Percentiles rank a stretch among this genome's conserved stretches.
phyloP scores from a whole-genome alignment of 495 filamentous ascomycete genomes.

The Talaromyces ruber region DNA sequence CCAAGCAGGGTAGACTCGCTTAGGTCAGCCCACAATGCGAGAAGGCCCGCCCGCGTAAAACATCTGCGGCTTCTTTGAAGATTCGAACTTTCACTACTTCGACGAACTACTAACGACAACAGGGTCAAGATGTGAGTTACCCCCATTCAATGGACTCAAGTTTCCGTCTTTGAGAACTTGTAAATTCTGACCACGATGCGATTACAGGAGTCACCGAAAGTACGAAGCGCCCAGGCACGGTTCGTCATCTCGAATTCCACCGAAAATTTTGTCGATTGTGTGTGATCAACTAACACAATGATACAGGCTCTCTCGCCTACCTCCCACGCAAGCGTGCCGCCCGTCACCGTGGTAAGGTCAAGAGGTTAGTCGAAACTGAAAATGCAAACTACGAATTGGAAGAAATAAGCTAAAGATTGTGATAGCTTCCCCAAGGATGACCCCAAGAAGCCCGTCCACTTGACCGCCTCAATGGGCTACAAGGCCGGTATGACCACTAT shows the following conservation, averaged over 20 bases:
- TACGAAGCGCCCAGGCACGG: slow-evolving; percentile 96
- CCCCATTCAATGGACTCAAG: not conserved
- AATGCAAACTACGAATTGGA: slow-evolving; percentile 3
- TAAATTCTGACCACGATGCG: slow-evolving; percentile 23
- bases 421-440: slow-evolving; percentile 98
- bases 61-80: slow-evolving; percentile 29
- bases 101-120: slow-evolving; percentile 46
- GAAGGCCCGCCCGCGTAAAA: slow-evolving; percentile 30
- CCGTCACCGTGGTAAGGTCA: slow-evolving; percentile 95
- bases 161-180: not conserved
- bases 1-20: slow-evolving; percentile 22
- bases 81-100: slow-evolving; percentile 37
- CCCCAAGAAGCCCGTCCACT: slow-evolving; percentile 97
- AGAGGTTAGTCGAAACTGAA: slow-evolving; percentile 58
- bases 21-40: slow-evolving; percentile 40
- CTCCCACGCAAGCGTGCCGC: slow-evolving; percentile 94
- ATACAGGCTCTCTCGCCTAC: slow-evolving; percentile 75
- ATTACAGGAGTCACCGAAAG: slow-evolving; percentile 60
- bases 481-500: slow-evolving; percentile 99
- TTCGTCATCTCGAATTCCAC: slow-evolving; percentile 29
- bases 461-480: slow-evolving; percentile 98
- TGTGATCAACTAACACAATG: slow-evolving; percentile 27
- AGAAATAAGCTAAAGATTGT: slow-evolving; percentile 24
- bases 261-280: slow-evolving; percentile 17
- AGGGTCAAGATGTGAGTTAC: slow-evolving; percentile 45